Evolutionary conservation across 805 yeast genomes (phyloP).

Genomic region (Candida palmyrensis): DNA sequence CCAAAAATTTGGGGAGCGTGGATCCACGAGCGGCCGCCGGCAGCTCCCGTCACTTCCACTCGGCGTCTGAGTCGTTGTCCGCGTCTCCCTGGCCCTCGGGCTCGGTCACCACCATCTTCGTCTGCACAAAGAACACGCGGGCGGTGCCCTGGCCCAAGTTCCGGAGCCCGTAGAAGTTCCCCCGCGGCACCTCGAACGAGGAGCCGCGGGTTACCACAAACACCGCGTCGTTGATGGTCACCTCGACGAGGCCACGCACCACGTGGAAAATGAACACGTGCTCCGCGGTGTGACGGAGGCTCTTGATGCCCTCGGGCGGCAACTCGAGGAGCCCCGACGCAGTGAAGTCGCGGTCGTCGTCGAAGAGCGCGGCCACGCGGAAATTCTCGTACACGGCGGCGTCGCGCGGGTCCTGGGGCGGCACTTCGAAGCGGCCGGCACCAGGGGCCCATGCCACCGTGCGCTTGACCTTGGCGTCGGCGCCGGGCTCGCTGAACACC

Average conservation of each 20-base stretch:
- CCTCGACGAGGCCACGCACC: conserved; percentile 64
- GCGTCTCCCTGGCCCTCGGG: conserved; percentile 6
- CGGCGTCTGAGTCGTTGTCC: conserved; percentile 4
- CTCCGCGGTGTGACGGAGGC: conserved; percentile 55
- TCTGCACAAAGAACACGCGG: conserved; percentile 71
- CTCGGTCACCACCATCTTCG: conserved; percentile 22
- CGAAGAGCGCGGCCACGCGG: conserved; percentile 59
- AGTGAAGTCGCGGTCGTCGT: conserved; percentile 54
- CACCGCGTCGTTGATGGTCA: conserved; percentile 50
- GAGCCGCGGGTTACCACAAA: conserved; percentile 70
- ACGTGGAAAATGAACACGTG: conserved; percentile 74
- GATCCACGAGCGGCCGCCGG: no score
- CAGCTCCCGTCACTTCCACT: conserved; percentile 1
- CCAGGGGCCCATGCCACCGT: conserved; percentile 65
- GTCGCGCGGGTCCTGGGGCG: conserved; percentile 34
- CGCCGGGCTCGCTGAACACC: conserved; percentile 49
- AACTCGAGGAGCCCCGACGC: conserved; percentile 73
- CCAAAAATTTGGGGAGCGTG: no score
- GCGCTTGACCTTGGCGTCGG: conserved; percentile 38
- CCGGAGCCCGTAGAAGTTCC: conserved; percentile 63
- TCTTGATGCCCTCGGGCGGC: conserved; percentile 58
- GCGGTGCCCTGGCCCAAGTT: conserved; percentile 58
- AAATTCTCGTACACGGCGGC: conserved; percentile 37
- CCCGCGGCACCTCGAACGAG: conserved; percentile 76
- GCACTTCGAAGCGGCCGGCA: conserved; percentile 38